phyloP scores from a whole-genome alignment of 108 stramenopile species.

The Stephanodiscus triporus region DNA sequence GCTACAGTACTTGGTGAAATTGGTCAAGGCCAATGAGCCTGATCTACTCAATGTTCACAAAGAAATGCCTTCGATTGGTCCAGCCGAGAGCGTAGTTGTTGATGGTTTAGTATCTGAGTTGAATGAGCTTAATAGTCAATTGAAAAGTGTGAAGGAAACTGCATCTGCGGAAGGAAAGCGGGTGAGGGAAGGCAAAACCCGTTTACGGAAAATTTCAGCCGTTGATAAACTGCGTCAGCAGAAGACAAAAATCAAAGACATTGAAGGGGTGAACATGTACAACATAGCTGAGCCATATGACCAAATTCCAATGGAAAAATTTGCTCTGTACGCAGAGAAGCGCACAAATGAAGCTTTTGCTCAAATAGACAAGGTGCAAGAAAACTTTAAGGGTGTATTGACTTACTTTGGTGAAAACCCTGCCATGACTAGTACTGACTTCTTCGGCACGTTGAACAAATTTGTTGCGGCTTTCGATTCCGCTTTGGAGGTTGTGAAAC shows the following conservation, averaged over 20 bases:
- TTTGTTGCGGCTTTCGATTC: conserved; percentile 74
- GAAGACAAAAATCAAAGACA: conserved; percentile 57
- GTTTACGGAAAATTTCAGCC: conserved; percentile 24
- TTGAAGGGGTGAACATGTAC: conserved; percentile 63
- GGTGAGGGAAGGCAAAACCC: conserved; percentile 49
- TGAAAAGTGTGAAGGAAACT: conserved; percentile 57
- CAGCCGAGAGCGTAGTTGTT: conserved; percentile 65
- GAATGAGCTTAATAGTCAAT: conserved; percentile 61
- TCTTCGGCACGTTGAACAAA: conserved; percentile 82
- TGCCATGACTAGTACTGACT: conserved; percentile 79
- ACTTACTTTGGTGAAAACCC: conserved; percentile 91
- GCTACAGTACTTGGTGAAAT: conserved; percentile 87
- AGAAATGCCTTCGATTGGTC: conserved; percentile 66
- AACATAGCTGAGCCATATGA: conserved; percentile 64
- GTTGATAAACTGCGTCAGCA: conserved; percentile 67
- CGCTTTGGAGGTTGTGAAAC: conserved; percentile 69
- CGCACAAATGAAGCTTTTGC: conserved; percentile 55
- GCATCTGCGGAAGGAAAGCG: conserved; percentile 63
- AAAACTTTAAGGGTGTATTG: conserved; percentile 64
- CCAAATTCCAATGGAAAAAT: conserved; percentile 78
- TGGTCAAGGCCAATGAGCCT: conserved; percentile 76
- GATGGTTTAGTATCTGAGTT: conserved; percentile 66
- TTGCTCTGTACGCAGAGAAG: conserved; percentile 58
- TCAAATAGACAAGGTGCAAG: conserved; percentile 60
- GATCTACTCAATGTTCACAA: conserved; percentile 64